phyloP scores from a whole-genome alignment of 352 stramenopile genomes.

The Globisporangium apiculatum region DNA sequence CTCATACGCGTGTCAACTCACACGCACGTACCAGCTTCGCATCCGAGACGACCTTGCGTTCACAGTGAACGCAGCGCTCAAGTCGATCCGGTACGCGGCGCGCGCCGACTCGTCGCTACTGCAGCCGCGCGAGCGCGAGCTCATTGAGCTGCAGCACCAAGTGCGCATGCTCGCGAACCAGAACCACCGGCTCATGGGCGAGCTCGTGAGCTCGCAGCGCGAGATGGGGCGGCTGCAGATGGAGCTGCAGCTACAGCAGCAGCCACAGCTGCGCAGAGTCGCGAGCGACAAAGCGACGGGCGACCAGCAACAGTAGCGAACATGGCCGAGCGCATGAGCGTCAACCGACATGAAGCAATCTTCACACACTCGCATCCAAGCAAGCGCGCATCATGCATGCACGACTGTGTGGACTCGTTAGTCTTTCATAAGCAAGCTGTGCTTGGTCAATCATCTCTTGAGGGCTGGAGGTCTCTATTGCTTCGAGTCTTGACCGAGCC shows the following conservation, averaged over 20 bases:
- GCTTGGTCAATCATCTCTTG: too few species aligned
- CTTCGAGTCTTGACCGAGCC: too few species aligned
- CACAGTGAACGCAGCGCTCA: slow-evolving; percentile 72
- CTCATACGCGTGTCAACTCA: not conserved
- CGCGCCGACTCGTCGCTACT: slow-evolving; percentile 18
- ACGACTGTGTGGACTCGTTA: too few species aligned
- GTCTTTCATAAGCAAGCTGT: too few species aligned
- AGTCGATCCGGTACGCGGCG: slow-evolving; percentile 51
- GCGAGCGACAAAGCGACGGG: slow-evolving; percentile 13
- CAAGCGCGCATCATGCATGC: too few species aligned
- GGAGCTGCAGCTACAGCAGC: slow-evolving; percentile 43
- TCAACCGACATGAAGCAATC: too few species aligned
- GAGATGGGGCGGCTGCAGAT: slow-evolving; percentile 48
- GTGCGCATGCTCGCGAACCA: slow-evolving; percentile 55
- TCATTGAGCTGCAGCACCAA: slow-evolving; percentile 48
- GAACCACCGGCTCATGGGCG: slow-evolving; percentile 46
- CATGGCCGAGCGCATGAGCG: too few species aligned
- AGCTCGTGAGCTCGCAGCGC: slow-evolving; percentile 43
- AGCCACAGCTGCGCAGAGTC: slow-evolving; percentile 32
- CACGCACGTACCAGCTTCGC: slow-evolving; percentile 26
- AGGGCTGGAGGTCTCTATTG: too few species aligned
- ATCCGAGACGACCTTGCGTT: slow-evolving; percentile 70
- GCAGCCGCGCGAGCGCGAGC: slow-evolving; percentile 24
- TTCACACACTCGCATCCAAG: too few species aligned
- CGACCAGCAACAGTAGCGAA: not conserved